Evolutionary conservation across 805 yeast species (phyloP), one percentile per base, ranked within the genome.

Genomic region (Starmerella bombicola): DNA sequence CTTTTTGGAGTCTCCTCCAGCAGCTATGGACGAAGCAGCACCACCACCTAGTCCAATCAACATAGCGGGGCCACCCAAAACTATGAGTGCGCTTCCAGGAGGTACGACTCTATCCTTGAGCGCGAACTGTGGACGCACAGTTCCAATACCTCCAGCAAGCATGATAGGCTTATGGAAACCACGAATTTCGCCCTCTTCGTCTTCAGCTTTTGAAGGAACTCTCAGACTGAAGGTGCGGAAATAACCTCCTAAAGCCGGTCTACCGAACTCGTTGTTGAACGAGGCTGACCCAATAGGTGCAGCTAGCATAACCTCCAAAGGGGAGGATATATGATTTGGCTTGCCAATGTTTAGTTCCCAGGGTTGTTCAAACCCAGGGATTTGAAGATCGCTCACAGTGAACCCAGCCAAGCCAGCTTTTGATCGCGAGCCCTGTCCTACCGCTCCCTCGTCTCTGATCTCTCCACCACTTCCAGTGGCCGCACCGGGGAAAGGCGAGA

Each of bases 391-490:
- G 30, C 93, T 78, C 18, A 85, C 95, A 9, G 93, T 73, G 63
- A 77, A 91, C 7, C 99, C 99, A 31, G 93, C 70, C 47, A 91
- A 69, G 41, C 99, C 99, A 57, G 96, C 94, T 65, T 91, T 88
- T 33, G 97, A 75, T 62, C 84, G 84, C 20, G 97, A 88, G 34
- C 99, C 99, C 61, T 96, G 76, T 49, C 99, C 99, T 20, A 91
- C 95, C 23, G 99, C 98, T 66, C 96, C 98, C 67, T 91, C 99
- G 63, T 91, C 99, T 71, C 99, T 82, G 56, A 91, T 91, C 65
- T 91, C 99, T 68, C 99, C 99, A 61, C 99, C 99, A 9, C 97
- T 86, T 49, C 99, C 99, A 12, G 99, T 91, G 32, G 99, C 94
- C 24, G 99, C 99, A 62, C 99, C 99, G 3, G 98, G 86, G 65